phyloP scores from a whole-genome alignment of 2,329 filamentous ascomycete species.

The Cytospora schulzeri region DNA sequence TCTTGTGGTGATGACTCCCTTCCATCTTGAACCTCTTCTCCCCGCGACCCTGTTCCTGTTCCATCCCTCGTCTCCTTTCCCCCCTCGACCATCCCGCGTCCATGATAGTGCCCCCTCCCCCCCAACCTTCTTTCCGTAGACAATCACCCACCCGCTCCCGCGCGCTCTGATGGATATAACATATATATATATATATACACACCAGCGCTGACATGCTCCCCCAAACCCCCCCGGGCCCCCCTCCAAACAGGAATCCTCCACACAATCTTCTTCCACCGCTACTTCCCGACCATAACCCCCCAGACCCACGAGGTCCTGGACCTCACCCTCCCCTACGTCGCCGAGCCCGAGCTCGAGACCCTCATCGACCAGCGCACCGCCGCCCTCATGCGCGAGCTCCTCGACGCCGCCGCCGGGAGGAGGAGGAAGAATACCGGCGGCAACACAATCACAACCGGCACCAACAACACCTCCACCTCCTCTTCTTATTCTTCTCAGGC shows the following conservation, averaged over 20 bases:
- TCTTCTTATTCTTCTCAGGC: no score
- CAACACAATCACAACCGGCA: no score
- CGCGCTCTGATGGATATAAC: no score
- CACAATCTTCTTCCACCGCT: slow-evolving; percentile 98
- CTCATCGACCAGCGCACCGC: slow-evolving; percentile 87
- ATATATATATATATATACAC: slow-evolving; percentile 10
- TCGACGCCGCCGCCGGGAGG: slow-evolving; percentile 48
- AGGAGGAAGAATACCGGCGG: background rate
- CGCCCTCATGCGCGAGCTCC: slow-evolving; percentile 75
- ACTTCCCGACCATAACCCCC: slow-evolving; percentile 85
- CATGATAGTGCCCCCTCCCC: background rate
- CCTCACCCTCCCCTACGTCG: slow-evolving; percentile 84
- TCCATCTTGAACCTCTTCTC: background rate
- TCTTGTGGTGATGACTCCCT: background rate
- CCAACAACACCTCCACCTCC: no score
- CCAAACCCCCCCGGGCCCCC: background rate
- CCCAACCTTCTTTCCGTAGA: background rate
- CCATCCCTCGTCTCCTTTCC: background rate
- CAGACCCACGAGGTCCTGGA: slow-evolving; percentile 87
- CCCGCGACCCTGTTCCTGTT: background rate
- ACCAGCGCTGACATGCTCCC: slow-evolving; percentile 22
- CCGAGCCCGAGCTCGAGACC: slow-evolving; percentile 88
- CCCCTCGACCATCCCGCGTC: background rate
- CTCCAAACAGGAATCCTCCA: slow-evolving; percentile 76
- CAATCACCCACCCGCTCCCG: background rate